Percentiles rank a stretch among this genome's conserved stretches.
phyloP scores from a whole-genome alignment of 139 green algal genomes.

The Picochlorum sp. region DNA sequence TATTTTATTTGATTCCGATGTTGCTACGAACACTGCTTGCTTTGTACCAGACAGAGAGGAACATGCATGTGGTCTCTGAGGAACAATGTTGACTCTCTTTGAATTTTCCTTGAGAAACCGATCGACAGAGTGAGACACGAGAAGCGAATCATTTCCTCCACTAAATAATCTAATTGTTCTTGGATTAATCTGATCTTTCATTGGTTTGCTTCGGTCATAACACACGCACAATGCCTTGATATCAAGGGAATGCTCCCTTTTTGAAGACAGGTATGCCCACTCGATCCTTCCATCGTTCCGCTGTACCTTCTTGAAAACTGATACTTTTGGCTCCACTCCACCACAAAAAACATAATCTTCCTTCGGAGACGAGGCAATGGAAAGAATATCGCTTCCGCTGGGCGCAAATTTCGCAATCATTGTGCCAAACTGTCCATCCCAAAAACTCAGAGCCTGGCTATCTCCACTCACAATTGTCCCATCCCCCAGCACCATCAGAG shows the following conservation, averaged over 20 bases:
- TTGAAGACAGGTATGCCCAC: conserved; percentile 67
- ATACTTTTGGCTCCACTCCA: conserved; percentile 67
- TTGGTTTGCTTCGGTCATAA: background rate
- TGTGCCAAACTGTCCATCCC: conserved; percentile 71
- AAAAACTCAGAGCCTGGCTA: conserved; percentile 68
- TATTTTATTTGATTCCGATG: conserved; percentile 26
- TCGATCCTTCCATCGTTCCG: conserved; percentile 1
- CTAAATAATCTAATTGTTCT: conserved; percentile 47
- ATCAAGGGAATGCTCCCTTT: conserved; percentile 80
- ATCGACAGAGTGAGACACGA: conserved; percentile 44
- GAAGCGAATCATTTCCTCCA: conserved; percentile 65
- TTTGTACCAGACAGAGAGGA: background rate
- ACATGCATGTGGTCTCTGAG: conserved; percentile 8
- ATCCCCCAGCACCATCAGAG: conserved; percentile 60
- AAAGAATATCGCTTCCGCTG: conserved; percentile 72
- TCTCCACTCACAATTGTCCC: conserved; percentile 77
- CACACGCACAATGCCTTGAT: conserved; percentile 46
- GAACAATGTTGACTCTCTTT: conserved; percentile 29
- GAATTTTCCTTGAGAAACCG: conserved; percentile 43
- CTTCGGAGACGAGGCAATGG: conserved; percentile 52
- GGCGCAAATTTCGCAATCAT: conserved; percentile 45
- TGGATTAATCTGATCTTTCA: background rate
- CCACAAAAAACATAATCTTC: conserved; percentile 67
- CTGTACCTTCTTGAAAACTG: conserved; percentile 30
- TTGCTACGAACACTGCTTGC: conserved; percentile 15